These are phyloP conservation scores for Tarenaya hassleriana DNA, from an alignment of 345 rosid species.

Conservation along the genomic window DNA sequence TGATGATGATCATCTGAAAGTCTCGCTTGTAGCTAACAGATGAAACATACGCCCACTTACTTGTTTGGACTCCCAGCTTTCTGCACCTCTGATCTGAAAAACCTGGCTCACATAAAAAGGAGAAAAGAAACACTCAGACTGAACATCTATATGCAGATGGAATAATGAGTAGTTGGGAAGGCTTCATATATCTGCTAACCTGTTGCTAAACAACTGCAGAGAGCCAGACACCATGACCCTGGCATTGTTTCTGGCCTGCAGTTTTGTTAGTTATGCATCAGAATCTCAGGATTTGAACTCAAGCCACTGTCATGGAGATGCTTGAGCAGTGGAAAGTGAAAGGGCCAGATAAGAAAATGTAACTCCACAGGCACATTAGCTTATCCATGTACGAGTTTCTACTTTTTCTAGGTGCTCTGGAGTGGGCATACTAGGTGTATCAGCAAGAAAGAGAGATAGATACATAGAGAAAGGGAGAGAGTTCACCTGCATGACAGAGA, in stretches of 20 bases:
- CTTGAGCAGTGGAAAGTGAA: constrained; percentile 3
- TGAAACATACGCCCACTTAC: constrained; percentile 31
- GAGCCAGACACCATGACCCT: constrained; percentile 60
- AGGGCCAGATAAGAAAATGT: no score
- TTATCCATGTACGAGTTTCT: no score
- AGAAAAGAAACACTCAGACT: background rate
- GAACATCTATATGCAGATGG: constrained; percentile 19
- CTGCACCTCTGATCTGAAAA: constrained; percentile 49
- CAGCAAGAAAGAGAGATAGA: no score
- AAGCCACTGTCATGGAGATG: background rate
- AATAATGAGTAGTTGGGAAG: constrained; percentile 4
- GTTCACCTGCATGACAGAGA: constrained; percentile 55
- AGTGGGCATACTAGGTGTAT: background rate
- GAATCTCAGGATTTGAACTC: background rate
- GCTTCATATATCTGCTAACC: constrained; percentile 30
- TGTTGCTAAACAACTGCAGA: constrained; percentile 51
- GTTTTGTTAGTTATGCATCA: constrained; percentile 8
- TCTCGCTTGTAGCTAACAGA: background rate
- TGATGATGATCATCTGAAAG: background rate
- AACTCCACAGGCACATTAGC: no score
- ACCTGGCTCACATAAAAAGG: constrained; percentile 33
- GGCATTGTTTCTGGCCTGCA: constrained; percentile 79
- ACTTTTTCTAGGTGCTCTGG: no score
- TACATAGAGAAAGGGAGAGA: background rate
- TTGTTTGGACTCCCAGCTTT: constrained; percentile 44